phyloP scores from a whole-genome alignment of 2,329 filamentous ascomycete species.

The Geosmithia flava region DNA sequence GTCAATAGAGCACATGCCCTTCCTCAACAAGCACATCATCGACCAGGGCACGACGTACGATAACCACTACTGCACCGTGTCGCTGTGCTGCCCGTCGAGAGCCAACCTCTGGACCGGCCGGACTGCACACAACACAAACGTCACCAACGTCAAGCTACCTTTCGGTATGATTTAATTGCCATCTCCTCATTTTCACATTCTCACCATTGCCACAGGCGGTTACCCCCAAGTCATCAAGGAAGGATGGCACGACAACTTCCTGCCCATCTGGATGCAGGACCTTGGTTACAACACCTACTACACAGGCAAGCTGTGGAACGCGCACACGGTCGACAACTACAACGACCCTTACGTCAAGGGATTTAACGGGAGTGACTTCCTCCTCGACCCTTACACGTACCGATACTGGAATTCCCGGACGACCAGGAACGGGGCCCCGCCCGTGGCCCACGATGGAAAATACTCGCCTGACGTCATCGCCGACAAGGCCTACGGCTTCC shows the following conservation, averaged over 20 bases:
- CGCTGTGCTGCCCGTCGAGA: conserved; percentile 4
- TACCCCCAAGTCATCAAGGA: conserved; percentile 37
- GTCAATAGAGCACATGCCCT: conserved; percentile 41
- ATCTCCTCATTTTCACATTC: not conserved
- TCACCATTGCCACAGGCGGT: conserved; percentile 7
- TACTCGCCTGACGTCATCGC: conserved; percentile 41
- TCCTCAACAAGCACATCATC: conserved; percentile 34
- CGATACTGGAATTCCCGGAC: conserved; percentile 54
- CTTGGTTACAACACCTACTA: conserved; percentile 40
- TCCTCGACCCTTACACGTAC: conserved; percentile 57
- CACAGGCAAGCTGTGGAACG: conserved; percentile 40
- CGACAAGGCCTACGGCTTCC: conserved; percentile 34
- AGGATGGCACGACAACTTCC: conserved; percentile 34
- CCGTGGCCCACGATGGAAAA: conserved; percentile 36
- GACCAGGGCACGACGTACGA: conserved; percentile 39
- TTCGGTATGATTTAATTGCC: conserved; percentile 1
- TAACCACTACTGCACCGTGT: conserved; percentile 41
- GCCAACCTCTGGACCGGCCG: conserved; percentile 4
- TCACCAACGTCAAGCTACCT: conserved; percentile 3
- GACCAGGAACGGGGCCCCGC: conserved; percentile 43
- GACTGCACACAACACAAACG: conserved; percentile 5
- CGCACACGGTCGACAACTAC: conserved; percentile 34
- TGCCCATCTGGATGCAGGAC: conserved; percentile 36
- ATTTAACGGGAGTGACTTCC: conserved; percentile 41
- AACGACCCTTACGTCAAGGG: conserved; percentile 38